Base-by-base conservation (phyloP, 2,329 filamentous ascomycete species). In the Parafenestella ontariensis region DNA sequence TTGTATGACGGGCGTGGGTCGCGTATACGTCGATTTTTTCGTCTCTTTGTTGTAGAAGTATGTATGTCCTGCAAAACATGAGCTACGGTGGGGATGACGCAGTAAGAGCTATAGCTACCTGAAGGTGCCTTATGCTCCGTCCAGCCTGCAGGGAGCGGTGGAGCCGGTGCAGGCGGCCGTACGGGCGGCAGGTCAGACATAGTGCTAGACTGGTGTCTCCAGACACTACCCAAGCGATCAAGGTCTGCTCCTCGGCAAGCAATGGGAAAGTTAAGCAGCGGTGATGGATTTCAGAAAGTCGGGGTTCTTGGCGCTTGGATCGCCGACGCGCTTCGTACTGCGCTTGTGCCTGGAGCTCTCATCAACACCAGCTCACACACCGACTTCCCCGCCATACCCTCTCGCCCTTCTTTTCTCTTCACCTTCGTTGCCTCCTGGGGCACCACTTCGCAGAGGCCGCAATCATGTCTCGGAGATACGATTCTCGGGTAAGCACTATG, bases 401-500 rank as follows among this genome's bases (percentile, higher is more conserved):
- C 59, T 52, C 52, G 48, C 64, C 45, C 56, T 48, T 39, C 18
- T 52, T 56, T 54, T 48, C 49, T 44, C 49, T 52, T 24, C 50
- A 37, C 34, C 52, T 18, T n/a, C 45, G 41, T 51, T 41, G 40
- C 31, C 40, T 13, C 44, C 45, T 33, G 45, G 41, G 39, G 42
- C n/a, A n/a, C 18, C 23, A 23, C 36, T 37, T 36, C 24, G 48
- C 53, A 47, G 45, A 65, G 46, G 46, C 46, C 47, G 50, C 59
- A 61, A 83, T 69, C 79, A 97, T 97, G 93, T 96, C 93, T 79
- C 90, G 93, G 82, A 89, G 93, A 84, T 97, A 97, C 83, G 93
- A 97, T 88, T 96, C 93, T 74, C 87, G 93, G 83, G 93, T 96
- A 84, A 78, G 89, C 81, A 52, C 37, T 44, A 45, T 39, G 18